Evolutionary conservation across 106 monocot species (phyloP).

Genomic region (Acorus gramineus): DNA sequence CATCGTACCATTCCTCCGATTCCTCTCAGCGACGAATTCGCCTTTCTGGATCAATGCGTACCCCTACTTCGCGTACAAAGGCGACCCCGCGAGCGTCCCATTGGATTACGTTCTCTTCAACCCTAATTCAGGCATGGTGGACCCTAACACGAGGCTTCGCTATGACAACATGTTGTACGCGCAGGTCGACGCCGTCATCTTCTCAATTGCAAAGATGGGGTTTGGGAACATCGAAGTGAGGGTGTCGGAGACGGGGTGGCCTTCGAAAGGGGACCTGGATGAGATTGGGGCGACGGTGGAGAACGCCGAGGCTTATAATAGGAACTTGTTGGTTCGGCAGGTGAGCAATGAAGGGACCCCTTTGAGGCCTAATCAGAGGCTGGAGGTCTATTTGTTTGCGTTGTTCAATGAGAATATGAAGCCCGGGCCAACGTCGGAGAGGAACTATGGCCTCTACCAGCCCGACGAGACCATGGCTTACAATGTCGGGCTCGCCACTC

Average conservation of each 20-base stretch:
- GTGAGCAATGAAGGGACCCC: conserved; percentile 72
- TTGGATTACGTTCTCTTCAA: conserved; percentile 64
- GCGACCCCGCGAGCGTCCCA: conserved; percentile 30
- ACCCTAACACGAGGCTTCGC: conserved; percentile 61
- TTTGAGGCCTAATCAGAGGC: conserved; percentile 40
- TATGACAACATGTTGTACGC: conserved; percentile 98
- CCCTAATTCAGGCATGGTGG: conserved; percentile 40
- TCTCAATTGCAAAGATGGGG: conserved; percentile 58
- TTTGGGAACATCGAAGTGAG: conserved; percentile 49
- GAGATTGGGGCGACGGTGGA: conserved; percentile 72
- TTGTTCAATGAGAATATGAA: conserved; percentile 92
- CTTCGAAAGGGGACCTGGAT: conserved; percentile 71
- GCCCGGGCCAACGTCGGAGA: conserved; percentile 88
- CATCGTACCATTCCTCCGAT: conserved; percentile 47
- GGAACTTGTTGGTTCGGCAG: conserved; percentile 68
- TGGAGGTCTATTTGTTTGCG: conserved; percentile 91
- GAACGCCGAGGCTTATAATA: conserved; percentile 68
- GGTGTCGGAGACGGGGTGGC: conserved; percentile 98
- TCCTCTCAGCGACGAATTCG: conserved; percentile 42
- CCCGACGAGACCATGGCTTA: conserved; percentile 77
- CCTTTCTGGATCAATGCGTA: conserved; percentile 99
- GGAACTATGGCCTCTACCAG: conserved; percentile 84
- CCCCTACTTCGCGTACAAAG: conserved; percentile 93
- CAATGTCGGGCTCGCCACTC: conserved; percentile 47
- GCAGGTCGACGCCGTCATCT: conserved; percentile 78